Base-by-base conservation (phyloP, 495 filamentous ascomycete genomes). In the Lophiostoma macrostomum region DNA sequence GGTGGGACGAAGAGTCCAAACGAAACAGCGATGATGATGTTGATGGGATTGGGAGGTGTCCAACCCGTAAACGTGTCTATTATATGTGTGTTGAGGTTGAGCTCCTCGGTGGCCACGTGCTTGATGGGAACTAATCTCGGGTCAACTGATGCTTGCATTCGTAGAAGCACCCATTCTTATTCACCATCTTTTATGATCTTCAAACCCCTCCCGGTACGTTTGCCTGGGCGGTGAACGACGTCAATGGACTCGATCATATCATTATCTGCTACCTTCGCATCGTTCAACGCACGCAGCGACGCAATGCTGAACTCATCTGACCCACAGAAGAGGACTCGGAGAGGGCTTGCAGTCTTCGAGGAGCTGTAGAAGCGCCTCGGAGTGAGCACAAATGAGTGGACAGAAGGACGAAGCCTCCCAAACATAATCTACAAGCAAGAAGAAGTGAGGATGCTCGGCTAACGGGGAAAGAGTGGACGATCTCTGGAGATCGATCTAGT, bases 241-340 rank as follows among this genome's bases (percentile, higher is more conserved):
- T 96, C 87, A 58, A 98, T 90, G 0, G 88, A 91, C 40, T 72
- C 70, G 54, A 98, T 86, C 3, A 81, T 70, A 11, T 72, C 66
- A 2, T 77, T 73, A 22, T 81, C 70, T 13, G 67, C 59, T 18
- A 71, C 25, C 38, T 82, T 75, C 63, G 90, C 83, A 2, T 64
- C 60, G 63, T 87, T 70, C 37, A 98, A 72, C 18, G 86, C 86
- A 41, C 74, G 73, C 39, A 98, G 76, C 1, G 90, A 89, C 29
- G 80, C 79, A 64, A 85, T 84, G 70, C 91, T 96, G 70, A 96
- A 95, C 5, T 86, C 76, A 65, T 98, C 93, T 10, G 94, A 94
- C 22, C 93, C 93, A 67, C 90, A 97, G 71, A 96, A 98, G 14
- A 98, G 80, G 41, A 98, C 88, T n/a, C 85, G 79, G 23, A 98